phyloP scores from a whole-genome alignment of 2,329 filamentous ascomycete species.

The Trichoderma atroviride region DNA sequence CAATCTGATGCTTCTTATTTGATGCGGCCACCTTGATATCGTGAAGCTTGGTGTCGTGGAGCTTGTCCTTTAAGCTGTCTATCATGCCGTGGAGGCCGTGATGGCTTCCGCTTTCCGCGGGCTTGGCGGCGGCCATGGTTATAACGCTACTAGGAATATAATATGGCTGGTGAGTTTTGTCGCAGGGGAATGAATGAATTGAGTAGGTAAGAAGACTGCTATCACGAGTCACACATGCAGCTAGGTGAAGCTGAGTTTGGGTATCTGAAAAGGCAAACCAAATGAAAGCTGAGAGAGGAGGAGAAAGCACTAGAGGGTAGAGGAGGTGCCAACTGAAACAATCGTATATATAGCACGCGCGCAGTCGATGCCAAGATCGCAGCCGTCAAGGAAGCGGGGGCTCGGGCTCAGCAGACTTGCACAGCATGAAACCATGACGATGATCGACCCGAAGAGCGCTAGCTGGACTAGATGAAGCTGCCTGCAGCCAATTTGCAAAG shows the following conservation, averaged over 20 bases:
- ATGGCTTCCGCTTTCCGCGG: slow-evolving; percentile 28
- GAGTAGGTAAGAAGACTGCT: neutral
- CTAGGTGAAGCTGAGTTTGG: neutral
- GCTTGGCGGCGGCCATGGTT: slow-evolving; percentile 6
- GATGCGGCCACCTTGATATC: slow-evolving; percentile 60
- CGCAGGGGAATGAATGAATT: neutral
- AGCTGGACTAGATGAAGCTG: neutral
- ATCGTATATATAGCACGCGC: neutral
- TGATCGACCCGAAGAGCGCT: slow-evolving; percentile 23
- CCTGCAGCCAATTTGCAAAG: no score
- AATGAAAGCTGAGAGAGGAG: neutral
- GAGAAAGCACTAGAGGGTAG: neutral
- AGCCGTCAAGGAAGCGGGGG: slow-evolving; percentile 23
- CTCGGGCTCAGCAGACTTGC: slow-evolving; percentile 10
- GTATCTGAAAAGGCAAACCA: neutral
- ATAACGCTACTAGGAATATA: neutral
- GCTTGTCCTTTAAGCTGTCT: slow-evolving; percentile 59
- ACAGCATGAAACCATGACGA: slow-evolving; percentile 20
- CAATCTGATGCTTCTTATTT: slow-evolving; percentile 64
- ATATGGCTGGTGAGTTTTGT: neutral
- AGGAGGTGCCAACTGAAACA: neutral
- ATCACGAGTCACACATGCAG: neutral
- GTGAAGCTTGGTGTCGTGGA: slow-evolving; percentile 56
- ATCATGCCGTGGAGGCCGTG: slow-evolving; percentile 42
- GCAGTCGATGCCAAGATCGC: slow-evolving; percentile 34